Evolutionary conservation across 345 rosid species (phyloP).

Genomic region (Nephelium lappaceum): DNA sequence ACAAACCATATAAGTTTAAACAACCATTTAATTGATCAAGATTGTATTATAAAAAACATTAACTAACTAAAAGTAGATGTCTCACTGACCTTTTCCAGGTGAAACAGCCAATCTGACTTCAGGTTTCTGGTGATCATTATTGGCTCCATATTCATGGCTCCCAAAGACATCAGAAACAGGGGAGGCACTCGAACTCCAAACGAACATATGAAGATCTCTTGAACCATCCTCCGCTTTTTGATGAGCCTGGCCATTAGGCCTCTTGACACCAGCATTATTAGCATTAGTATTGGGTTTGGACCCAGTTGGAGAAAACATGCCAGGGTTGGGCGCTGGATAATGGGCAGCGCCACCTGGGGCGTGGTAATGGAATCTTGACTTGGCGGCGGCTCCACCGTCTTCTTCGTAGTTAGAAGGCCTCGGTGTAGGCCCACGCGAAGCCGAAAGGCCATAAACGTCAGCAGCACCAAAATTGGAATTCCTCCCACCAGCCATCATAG

Average conservation of each 20-base stretch:
- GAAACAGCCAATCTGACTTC: conserved; percentile 79
- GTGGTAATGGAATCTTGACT: conserved; percentile 59
- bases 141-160: conserved; percentile 45
- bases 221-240: conserved; percentile 52
- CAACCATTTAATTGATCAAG: no score
- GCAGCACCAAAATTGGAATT: conserved; percentile 77
- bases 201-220: conserved; percentile 92
- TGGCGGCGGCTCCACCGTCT: conserved; percentile 43
- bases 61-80: background rate
- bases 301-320: conserved; percentile 81
- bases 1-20: background rate
- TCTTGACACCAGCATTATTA: conserved; percentile 44
- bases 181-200: conserved; percentile 97
- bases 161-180: conserved; percentile 96
- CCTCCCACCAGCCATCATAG: conserved; percentile 64
- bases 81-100: conserved; percentile 69
- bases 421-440: conserved; percentile 79
- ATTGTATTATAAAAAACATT: background rate
- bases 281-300: conserved; percentile 29
- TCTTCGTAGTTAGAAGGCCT: conserved; percentile 89
- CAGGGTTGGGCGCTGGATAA: conserved; percentile 95
- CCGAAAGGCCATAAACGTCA: conserved; percentile 60
- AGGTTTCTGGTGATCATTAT: conserved; percentile 43
- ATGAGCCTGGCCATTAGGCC: conserved; percentile 43
- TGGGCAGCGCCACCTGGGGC: conserved; percentile 53